Evolutionary conservation across 352 stramenopile species (phyloP).

Genomic region (Globisporangium yorkense): DNA sequence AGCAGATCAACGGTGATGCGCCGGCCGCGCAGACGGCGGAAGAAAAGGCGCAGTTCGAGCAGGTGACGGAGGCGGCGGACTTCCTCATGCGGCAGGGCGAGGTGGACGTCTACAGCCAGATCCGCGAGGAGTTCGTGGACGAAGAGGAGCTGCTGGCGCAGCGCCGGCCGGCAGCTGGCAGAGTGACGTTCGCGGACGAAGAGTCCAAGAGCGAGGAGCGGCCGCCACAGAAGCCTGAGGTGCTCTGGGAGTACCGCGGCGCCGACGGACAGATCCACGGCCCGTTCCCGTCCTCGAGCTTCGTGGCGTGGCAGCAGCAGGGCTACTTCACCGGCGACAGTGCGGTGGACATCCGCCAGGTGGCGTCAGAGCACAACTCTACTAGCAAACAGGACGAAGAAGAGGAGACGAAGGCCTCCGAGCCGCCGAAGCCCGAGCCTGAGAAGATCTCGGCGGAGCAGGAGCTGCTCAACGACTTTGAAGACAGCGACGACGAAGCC

Average conservation of each 20-base stretch:
- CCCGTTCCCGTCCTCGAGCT: constrained; percentile 61
- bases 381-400: neutral
- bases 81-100: constrained; percentile 73
- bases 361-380: constrained; percentile 5
- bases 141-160: constrained; percentile 54
- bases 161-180: constrained; percentile 11
- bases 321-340: constrained; percentile 75
- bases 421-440: constrained; percentile 20
- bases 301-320: constrained; percentile 76
- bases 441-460: constrained; percentile 57
- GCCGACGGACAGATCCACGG: constrained; percentile 69
- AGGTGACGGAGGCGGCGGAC: constrained; percentile 74
- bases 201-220: constrained; percentile 49
- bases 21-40: constrained; percentile 37
- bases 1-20: constrained; percentile 24
- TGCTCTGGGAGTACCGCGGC: constrained; percentile 79
- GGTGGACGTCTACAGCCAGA: constrained; percentile 76
- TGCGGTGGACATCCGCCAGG: constrained; percentile 67
- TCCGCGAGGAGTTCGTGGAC: constrained; percentile 74
- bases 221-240: constrained; percentile 24
- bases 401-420: constrained; percentile 3
- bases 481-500: constrained; percentile 70
- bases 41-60: constrained; percentile 76
- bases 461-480: constrained; percentile 83
- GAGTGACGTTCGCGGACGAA: constrained; percentile 22